Evolutionary conservation across 2,329 filamentous ascomycete genomes (phyloP).

Genomic region (Monilinia laxa): DNA sequence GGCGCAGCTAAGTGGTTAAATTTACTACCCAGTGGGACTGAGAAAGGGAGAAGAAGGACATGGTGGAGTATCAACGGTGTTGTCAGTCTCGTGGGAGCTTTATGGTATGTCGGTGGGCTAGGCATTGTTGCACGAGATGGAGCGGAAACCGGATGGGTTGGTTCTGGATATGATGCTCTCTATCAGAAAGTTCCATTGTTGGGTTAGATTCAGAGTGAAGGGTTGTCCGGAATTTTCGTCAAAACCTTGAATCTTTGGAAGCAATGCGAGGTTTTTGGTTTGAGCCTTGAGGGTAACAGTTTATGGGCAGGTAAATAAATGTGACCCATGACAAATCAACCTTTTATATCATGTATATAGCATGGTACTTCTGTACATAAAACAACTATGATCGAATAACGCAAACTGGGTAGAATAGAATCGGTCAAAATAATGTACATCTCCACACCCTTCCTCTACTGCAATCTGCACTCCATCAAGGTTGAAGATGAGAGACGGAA

Average conservation of each 20-base stretch:
- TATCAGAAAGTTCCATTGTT: slow-evolving; percentile 61
- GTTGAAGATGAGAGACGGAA: neutral
- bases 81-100: slow-evolving; percentile 53
- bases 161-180: slow-evolving; percentile 74
- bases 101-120: slow-evolving; percentile 83
- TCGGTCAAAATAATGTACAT: neutral
- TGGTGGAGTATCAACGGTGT: slow-evolving; percentile 72
- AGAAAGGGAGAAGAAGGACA: slow-evolving; percentile 58
- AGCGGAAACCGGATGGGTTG: slow-evolving; percentile 72
- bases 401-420: neutral
- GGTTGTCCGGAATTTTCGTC: neutral
- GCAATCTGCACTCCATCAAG: no score
- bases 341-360: slow-evolving; percentile 5
- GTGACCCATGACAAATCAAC: neutral
- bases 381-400: neutral
- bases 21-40: slow-evolving; percentile 55
- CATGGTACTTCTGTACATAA: slow-evolving; percentile 3
- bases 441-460: no score
- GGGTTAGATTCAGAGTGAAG: slow-evolving; percentile 36
- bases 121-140: slow-evolving; percentile 75
- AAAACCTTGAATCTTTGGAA: neutral
- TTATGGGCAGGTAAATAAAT: neutral
- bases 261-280: slow-evolving; percentile 15
- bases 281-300: neutral
- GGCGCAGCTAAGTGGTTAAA: slow-evolving; percentile 82